Conservation (phyloP, 352 stramenopile species). For the Globisporangium middletonii region DNA sequence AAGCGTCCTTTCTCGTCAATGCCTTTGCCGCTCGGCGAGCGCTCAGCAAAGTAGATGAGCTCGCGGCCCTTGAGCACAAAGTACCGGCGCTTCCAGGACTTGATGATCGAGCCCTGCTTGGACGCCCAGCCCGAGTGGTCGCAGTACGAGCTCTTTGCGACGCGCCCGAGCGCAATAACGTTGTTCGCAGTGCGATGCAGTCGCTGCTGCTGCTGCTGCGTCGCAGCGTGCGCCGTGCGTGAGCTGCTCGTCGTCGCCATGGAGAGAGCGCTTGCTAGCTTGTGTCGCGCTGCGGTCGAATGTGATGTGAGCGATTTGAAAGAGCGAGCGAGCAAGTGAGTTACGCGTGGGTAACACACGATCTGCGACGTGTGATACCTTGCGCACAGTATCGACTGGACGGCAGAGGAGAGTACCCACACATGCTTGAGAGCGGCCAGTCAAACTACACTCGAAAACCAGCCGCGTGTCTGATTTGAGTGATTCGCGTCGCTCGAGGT, state of each 20-base stretch:
- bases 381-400: too few relatives aligned
- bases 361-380: too few relatives aligned
- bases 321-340: too few relatives aligned
- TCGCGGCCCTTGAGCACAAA: conserved; percentile 76
- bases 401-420: too few relatives aligned
- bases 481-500: too few relatives aligned
- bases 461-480: too few relatives aligned
- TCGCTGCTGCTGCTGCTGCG: background rate
- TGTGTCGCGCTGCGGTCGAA: too few relatives aligned
- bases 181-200: conserved; percentile 26
- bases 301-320: too few relatives aligned
- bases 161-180: conserved; percentile 37
- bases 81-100: conserved; percentile 80
- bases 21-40: conserved; percentile 62
- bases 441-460: too few relatives aligned
- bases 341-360: too few relatives aligned
- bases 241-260: conserved; percentile 19
- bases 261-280: conserved; percentile 5
- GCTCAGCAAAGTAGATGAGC: conserved; percentile 73
- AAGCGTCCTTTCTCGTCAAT: conserved; percentile 74
- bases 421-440: too few relatives aligned
- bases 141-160: conserved; percentile 59
- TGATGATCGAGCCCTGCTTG: conserved; percentile 80
- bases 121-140: conserved; percentile 70
- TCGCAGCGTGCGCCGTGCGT: background rate